Base-by-base conservation (phyloP, 2,329 filamentous ascomycete genomes). In the Aspergillus pseudotamarii region DNA sequence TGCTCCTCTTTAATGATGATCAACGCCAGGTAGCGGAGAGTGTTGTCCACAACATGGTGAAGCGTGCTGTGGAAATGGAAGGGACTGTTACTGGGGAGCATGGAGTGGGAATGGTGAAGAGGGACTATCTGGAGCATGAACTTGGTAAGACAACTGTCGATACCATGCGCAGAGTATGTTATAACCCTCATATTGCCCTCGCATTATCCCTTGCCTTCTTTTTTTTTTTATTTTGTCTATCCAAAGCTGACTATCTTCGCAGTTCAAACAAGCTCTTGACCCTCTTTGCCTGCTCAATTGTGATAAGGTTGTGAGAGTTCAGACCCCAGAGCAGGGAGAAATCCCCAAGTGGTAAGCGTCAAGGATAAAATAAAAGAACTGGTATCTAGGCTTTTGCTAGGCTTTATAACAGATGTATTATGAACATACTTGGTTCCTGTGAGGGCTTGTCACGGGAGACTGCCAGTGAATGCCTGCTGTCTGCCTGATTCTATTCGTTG, bases 1-100 rank as follows among this genome's bases (percentile, higher is more conserved):
- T 89, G 64, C 80, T 90, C 23, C 76, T 90, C 30, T 87, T 88
- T 73, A 87, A 86, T 62, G 82, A 87, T 4, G 78, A 79, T 4
- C 84, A 91, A 63, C 84, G 82, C 62, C 74, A 82, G 21, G 80
- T 82, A 4, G 86, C 86, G 0, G 83, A 87, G 63, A 81, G 82
- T 28, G 82, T 90, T 12, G 87, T 91, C 12, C 86, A 91, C 68
- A 80, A 84, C 48, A 91, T 91, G 89, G 87, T 91, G 65, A 86
- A 89, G 71, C 83, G 86, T 48, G 89, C 89, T 2, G 83, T 92
- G 34, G 87, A 89, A 71, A 84, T 90, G 81, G 89, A 91, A 70
- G 89, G 89, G 30, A 92, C 89, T 0, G 89, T 90, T 1, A 91
- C 89, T 11, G 89, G 89, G 26, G 89, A 91, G 72, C 89, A 91